Base-by-base conservation (phyloP, 305 asterid species). In the Solanum aculeatissimum region DNA sequence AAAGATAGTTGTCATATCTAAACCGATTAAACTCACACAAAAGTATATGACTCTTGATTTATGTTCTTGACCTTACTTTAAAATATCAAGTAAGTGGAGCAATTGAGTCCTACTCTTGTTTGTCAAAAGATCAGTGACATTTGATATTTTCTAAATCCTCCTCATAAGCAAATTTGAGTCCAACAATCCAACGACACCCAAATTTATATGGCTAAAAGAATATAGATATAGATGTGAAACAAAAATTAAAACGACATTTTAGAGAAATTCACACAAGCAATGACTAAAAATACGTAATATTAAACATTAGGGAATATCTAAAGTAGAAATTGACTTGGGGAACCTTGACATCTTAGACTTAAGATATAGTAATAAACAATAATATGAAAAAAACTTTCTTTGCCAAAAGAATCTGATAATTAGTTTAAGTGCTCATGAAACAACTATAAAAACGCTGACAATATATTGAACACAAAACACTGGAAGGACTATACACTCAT, bases 301-400 rank as follows among this genome's bases (percentile, higher is more conserved):
- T n/a, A n/a, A 57, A 57, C 7, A 9, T n/a, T n/a, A n/a, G 11
- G 79, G 13, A 88, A 87, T 88, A 92, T 83, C 93, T 93, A 47
- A 92, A 92, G 84, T 92, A 92, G 87, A 92, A 90, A 88, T 91
- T 86, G 79, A 87, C 87, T 83, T 88, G 90, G 86, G 89, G 89
- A 92, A 92, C 79, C 94, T 92, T 10, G 91, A 86, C 91, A 90
- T 92, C 89, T 89, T 90, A n/a, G 93, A 88, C 91, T 90, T 89
- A 79, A 91, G 83, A 65, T 84, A n/a, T 57, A n/a, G n/a, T n/a
- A n/a, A 4, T 32, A 32, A 32, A n/a, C 0, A 4, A 57, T 2
- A 9, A n/a, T 4, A 57, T 2, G 27, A 55, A 57, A 55, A 23
- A 9, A 55, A n/a, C 27, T 0, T 57, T 57, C 0, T 6, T 25